These are phyloP conservation scores for Pseudocercospora crystallina DNA, from an alignment of 2,329 filamentous ascomycete species.

Conservation along the genomic window DNA sequence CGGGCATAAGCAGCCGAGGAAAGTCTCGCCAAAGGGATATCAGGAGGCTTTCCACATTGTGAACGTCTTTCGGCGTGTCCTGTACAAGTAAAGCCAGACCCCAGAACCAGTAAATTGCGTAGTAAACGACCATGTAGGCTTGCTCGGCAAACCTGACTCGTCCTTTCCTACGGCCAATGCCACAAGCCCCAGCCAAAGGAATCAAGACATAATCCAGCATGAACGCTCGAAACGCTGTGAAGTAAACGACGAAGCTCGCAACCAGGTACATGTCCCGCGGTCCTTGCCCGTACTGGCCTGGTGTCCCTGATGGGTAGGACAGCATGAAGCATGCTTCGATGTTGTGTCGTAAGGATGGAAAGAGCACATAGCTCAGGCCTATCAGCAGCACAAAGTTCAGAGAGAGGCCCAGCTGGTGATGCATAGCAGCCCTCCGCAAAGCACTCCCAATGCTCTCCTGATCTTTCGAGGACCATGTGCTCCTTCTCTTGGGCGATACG, in stretches of 20 bases:
- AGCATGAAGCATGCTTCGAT: conserved; percentile 88
- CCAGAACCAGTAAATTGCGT: conserved; percentile 74
- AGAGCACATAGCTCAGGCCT: conserved; percentile 75
- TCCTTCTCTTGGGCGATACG: conserved; percentile 15
- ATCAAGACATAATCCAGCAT: conserved; percentile 84
- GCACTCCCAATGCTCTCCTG: conserved; percentile 35
- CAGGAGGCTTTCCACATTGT: conserved; percentile 26
- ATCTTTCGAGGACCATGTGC: conserved; percentile 17
- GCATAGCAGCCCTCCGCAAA: conserved; percentile 38
- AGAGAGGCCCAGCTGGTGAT: conserved; percentile 62
- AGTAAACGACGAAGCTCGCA: conserved; percentile 73
- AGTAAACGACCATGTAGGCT: conserved; percentile 86
- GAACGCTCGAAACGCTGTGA: conserved; percentile 81
- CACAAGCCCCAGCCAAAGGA: conserved; percentile 70
- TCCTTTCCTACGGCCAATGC: conserved; percentile 75
- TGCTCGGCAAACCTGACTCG: conserved; percentile 85
- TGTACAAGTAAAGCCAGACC: conserved; percentile 64
- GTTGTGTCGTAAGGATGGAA: conserved; percentile 74
- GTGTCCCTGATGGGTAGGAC: conserved; percentile 61
- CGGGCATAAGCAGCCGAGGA: conserved; percentile 73
- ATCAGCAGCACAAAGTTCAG: conserved; percentile 83
- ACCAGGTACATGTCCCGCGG: conserved; percentile 78
- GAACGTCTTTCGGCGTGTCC: conserved; percentile 29
- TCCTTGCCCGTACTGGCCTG: conserved; percentile 70
- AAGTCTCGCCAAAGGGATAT: conserved; percentile 73